Conservation (phyloP, 352 stramenopile genomes). For the Aphanomyces cochlioides region DNA sequence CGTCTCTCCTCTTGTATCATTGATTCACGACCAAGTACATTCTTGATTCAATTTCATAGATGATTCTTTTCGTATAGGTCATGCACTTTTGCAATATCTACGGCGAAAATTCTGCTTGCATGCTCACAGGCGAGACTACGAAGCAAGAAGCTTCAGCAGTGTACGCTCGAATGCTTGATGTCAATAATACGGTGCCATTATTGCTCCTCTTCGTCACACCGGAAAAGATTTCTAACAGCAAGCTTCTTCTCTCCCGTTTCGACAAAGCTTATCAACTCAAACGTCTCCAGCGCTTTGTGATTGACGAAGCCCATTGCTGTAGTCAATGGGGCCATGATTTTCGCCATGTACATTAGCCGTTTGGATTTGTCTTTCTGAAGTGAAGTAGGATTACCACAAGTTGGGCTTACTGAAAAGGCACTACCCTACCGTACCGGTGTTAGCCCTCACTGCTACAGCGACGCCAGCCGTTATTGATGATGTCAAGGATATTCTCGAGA, state of each 20-base stretch:
- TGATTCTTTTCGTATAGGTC: constrained; percentile 36
- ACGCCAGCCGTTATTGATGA: constrained; percentile 69
- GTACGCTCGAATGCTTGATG: constrained; percentile 80
- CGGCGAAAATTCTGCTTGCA: constrained; percentile 45
- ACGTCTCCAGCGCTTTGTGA: constrained; percentile 88
- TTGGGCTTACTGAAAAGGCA: constrained; percentile 86
- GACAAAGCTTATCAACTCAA: constrained; percentile 80
- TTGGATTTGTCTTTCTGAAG: constrained; percentile 15
- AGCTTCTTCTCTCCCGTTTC: constrained; percentile 86
- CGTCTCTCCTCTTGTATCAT: constrained; percentile 88
- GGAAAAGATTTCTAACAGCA: constrained; percentile 89
- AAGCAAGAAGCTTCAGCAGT: constrained; percentile 52
- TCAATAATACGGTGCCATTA: constrained; percentile 43
- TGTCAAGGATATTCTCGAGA: constrained; percentile 70
- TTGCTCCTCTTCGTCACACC: constrained; percentile 90
- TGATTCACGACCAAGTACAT: constrained; percentile 89
- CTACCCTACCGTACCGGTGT: constrained; percentile 86
- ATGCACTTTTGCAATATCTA: constrained; percentile 74
- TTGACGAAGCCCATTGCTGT: constrained; percentile 89
- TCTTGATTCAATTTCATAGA: not conserved
- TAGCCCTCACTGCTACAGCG: constrained; percentile 88
- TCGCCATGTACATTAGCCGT: constrained; percentile 43
- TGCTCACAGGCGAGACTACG: constrained; percentile 55
- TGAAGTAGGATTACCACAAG: constrained; percentile 87
- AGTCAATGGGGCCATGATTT: constrained; percentile 86